Conservation (phyloP, 768 basidiomycete species). For the Trametes meyenii region DNA sequence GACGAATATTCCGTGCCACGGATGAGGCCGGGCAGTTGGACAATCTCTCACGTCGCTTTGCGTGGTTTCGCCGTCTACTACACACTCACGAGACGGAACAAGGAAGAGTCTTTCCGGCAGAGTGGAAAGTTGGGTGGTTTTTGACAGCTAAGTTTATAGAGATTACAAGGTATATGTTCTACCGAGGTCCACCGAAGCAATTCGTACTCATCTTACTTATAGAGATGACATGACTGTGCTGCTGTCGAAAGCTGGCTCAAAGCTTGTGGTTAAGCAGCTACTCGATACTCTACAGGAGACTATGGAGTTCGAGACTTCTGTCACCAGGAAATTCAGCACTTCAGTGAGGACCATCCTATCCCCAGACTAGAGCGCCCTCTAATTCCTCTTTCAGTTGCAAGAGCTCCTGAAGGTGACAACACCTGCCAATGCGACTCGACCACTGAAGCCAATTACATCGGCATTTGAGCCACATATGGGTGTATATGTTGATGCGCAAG, state of each 20-base stretch:
- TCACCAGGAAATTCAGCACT: slow-evolving; percentile 81
- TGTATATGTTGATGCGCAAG: slow-evolving; percentile 95
- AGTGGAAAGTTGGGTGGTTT: slow-evolving; percentile 86
- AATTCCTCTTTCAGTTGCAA: slow-evolving; percentile 49
- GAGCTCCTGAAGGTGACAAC: slow-evolving; percentile 64
- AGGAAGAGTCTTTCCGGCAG: slow-evolving; percentile 77
- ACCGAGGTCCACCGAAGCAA: background rate
- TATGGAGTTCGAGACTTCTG: slow-evolving; percentile 82
- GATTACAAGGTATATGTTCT: slow-evolving; percentile 72
- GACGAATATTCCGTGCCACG: slow-evolving; percentile 89
- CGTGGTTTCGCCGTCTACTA: slow-evolving; percentile 90
- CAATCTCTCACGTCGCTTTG: slow-evolving; percentile 89
- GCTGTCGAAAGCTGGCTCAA: slow-evolving; percentile 75
- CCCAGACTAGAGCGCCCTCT: background rate
- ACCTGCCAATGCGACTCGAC: slow-evolving; percentile 49
- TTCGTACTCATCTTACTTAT: background rate
- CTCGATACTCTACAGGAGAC: slow-evolving; percentile 88
- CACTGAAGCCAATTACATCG: slow-evolving; percentile 74
- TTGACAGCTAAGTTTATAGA: slow-evolving; percentile 86
- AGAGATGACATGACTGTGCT: slow-evolving; percentile 86
- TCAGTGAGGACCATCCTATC: slow-evolving; percentile 47
- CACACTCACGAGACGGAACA: slow-evolving; percentile 88
- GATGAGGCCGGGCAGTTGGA: slow-evolving; percentile 98
- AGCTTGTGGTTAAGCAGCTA: slow-evolving; percentile 74
- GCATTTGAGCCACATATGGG: slow-evolving; percentile 92